Percentiles rank a stretch among this genome's conserved stretches.
These are phyloP conservation scores for Fusarium agapanthi DNA, from an alignment of 2,329 filamentous ascomycete genomes.

Conservation along the genomic window DNA sequence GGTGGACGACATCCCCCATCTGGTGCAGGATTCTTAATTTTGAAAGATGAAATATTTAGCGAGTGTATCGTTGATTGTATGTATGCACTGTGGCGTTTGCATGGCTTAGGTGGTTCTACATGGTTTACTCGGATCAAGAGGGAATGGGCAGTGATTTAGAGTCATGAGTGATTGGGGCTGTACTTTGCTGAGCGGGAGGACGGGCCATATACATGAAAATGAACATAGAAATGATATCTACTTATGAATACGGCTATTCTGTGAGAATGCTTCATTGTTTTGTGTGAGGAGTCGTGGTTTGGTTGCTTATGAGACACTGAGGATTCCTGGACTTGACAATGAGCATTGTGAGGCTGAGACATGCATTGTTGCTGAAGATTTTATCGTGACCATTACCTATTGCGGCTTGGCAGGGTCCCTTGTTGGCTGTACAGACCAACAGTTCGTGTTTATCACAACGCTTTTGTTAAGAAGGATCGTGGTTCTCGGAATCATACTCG, in stretches of 20 bases:
- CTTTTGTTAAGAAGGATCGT: neutral
- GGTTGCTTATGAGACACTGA: neutral
- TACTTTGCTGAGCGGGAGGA: neutral
- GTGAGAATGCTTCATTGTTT: fast-evolving
- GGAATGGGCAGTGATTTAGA: constrained; percentile 23
- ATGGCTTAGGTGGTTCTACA: constrained; percentile 24
- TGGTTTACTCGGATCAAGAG: constrained; percentile 12
- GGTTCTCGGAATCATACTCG: too few relatives aligned
- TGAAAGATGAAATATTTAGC: neutral
- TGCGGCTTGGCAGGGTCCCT: neutral
- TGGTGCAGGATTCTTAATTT: constrained; percentile 58
- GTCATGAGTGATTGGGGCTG: neutral
- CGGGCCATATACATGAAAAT: neutral
- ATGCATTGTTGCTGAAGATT: neutral
- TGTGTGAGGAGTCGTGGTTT: neutral
- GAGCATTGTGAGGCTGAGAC: neutral
- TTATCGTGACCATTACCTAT: neutral
- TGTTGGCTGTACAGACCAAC: neutral
- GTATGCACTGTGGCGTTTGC: constrained; percentile 34
- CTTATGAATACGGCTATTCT: neutral
- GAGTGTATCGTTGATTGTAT: constrained; percentile 10
- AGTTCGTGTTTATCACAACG: neutral
- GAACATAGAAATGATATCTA: constrained; percentile 12
- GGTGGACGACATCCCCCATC: constrained; percentile 81
- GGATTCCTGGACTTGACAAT: neutral